Evolutionary conservation across 805 yeast species (phyloP).

Genomic region (Jamesozyma lodderae): DNA sequence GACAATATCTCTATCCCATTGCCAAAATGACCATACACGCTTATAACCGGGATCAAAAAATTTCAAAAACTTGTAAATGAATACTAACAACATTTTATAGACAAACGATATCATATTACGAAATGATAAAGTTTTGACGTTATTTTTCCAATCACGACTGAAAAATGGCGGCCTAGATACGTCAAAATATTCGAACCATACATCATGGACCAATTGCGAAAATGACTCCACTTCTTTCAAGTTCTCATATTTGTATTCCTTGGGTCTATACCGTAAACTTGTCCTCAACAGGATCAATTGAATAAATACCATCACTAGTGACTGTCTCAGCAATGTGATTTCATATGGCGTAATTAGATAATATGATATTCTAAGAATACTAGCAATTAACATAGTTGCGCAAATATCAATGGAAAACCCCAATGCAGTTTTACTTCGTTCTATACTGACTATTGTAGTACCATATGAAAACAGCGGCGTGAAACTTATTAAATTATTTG

Average conservation of each 20-base stretch:
- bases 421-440: constrained; percentile 50
- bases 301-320: constrained; percentile 74
- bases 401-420: constrained; percentile 92
- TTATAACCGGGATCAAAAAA: constrained; percentile 63
- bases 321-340: constrained; percentile 65
- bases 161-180: constrained; percentile 13
- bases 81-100: constrained; percentile 21
- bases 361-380: constrained; percentile 64
- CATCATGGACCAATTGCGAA: constrained; percentile 23
- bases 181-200: constrained; percentile 28
- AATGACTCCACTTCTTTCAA: constrained; percentile 31
- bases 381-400: constrained; percentile 78
- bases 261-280: constrained; percentile 51
- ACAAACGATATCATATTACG: constrained; percentile 16
- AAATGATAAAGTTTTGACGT: constrained; percentile 16
- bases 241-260: constrained; percentile 32
- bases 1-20: constrained; percentile 54
- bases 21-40: constrained; percentile 72
- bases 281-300: constrained; percentile 58
- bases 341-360: constrained; percentile 78
- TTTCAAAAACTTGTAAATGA: constrained; percentile 37
- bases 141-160: constrained; percentile 25
- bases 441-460: constrained; percentile 64
- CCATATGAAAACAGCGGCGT: constrained; percentile 87
- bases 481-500: constrained; percentile 60